Conservation (phyloP, 768 basidiomycete species). For the Xerocomellus chrysenteron region DNA sequence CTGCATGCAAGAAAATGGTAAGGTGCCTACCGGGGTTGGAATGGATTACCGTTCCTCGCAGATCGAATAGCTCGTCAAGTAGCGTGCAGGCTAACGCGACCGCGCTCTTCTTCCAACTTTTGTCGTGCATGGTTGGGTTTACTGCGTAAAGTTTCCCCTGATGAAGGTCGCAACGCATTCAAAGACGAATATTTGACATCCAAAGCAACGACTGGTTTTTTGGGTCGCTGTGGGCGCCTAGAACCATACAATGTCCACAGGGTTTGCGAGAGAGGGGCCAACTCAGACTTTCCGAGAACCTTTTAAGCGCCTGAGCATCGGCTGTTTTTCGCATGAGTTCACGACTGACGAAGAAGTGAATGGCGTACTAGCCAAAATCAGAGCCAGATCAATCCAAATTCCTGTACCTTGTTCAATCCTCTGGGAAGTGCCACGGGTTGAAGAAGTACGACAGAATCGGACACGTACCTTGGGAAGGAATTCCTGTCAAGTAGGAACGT, state of each 20-base stretch:
- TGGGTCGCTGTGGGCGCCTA: constrained; percentile 66
- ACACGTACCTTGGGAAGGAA: constrained; percentile 65
- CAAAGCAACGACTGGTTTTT: constrained; percentile 64
- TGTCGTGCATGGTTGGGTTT: constrained; percentile 71
- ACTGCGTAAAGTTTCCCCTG: constrained; percentile 57
- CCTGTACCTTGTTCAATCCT: constrained; percentile 58
- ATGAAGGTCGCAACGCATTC: not conserved
- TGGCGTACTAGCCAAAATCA: constrained; percentile 61
- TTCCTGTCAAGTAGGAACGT: constrained; percentile 89
- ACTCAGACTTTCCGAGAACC: constrained; percentile 56
- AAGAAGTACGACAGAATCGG: not conserved
- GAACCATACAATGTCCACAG: constrained; percentile 74
- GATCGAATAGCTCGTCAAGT: constrained; percentile 91
- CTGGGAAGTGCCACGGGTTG: constrained; percentile 33
- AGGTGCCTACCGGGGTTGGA: constrained; percentile 65
- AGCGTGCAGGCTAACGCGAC: constrained; percentile 76
- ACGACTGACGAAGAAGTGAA: constrained; percentile 13
- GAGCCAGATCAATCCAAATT: constrained; percentile 80
- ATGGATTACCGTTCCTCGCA: constrained; percentile 89
- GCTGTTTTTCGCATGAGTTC: constrained; percentile 34
- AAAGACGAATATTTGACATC: constrained; percentile 73
- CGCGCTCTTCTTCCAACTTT: constrained; percentile 54
- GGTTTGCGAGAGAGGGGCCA: constrained; percentile 64
- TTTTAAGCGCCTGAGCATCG: constrained; percentile 63
- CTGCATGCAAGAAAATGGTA: constrained; percentile 44